Evolutionary conservation across 306 rosid species (phyloP).

Genomic region (Biancaea sappan): DNA sequence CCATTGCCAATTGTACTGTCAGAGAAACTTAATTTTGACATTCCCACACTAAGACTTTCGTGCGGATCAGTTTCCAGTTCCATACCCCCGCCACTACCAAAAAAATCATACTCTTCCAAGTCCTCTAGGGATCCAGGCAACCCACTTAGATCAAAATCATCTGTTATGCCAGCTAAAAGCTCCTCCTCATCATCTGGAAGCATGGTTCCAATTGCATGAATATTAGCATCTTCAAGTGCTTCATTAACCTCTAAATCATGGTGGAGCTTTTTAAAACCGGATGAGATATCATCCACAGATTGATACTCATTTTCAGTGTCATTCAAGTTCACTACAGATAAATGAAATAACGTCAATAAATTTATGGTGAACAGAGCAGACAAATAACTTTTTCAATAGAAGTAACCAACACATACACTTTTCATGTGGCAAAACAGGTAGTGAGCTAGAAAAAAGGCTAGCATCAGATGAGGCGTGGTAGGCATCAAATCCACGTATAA

Average conservation of each 20-base stretch:
- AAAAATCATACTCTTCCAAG: conserved; percentile 81
- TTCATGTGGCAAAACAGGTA: conserved; percentile 79
- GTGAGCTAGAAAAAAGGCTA: conserved; percentile 77
- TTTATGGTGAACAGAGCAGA: neutral
- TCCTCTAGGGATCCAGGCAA: conserved; percentile 84
- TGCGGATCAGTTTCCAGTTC: conserved; percentile 76
- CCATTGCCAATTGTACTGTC: conserved; percentile 60
- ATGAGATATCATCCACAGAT: conserved; percentile 54
- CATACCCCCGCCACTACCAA: conserved; percentile 88
- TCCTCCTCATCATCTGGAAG: conserved; percentile 82
- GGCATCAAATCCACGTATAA: conserved; percentile 55
- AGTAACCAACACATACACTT: conserved; percentile 51
- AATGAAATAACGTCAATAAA: conserved; percentile 35
- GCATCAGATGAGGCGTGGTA: conserved; percentile 71
- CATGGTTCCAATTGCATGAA: conserved; percentile 52
- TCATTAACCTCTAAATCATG: conserved; percentile 52
- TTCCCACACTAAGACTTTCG: conserved; percentile 53
- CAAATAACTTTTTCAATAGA: conserved; percentile 13
- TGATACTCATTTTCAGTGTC: conserved; percentile 51
- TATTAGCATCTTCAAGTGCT: conserved; percentile 52
- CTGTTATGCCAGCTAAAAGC: conserved; percentile 75
- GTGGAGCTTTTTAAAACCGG: conserved; percentile 48
- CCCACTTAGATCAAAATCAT: conserved; percentile 81
- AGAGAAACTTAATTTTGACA: conserved; percentile 64
- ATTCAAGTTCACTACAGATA: conserved; percentile 65